A percentile compares a stretch with the other conserved stretches of the same genome.
Conservation (phyloP, 805 yeast species). For the Candida broadrunensis region DNA sequence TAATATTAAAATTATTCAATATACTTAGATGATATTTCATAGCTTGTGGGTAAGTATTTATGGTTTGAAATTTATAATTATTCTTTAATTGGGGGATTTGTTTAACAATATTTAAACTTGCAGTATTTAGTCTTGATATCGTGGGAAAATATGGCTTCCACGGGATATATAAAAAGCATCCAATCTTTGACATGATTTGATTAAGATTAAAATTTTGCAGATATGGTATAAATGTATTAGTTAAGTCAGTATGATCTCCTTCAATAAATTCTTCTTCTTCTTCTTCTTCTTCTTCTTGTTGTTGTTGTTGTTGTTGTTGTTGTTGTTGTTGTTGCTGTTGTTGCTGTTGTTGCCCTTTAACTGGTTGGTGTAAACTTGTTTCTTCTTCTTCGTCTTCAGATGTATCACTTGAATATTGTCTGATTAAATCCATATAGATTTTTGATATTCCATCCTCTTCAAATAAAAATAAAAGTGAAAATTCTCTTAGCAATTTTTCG, state of each 20-base stretch:
- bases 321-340: constrained; percentile 1
- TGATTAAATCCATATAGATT: constrained; percentile 5
- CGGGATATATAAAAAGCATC: constrained; percentile 2
- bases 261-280: not conserved
- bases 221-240: constrained; percentile 1
- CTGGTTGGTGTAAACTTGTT: not conserved
- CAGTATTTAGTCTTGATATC: constrained; percentile 1
- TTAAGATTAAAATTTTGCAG: constrained; percentile 1
- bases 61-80: not conserved
- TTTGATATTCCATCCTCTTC: no score
- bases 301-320: not conserved
- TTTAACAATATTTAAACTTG: not conserved
- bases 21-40: not conserved
- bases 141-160: constrained; percentile 3
- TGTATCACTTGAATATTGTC: constrained; percentile 9
- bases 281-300: constrained; percentile 2
- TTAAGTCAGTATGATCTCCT: not conserved
- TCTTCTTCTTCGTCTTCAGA: constrained; percentile 5
- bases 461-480: no score
- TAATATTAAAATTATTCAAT: not conserved
- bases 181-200: constrained; percentile 1
- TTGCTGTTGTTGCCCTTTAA: not conserved
- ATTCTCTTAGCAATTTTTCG: no score
- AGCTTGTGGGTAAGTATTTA: not conserved
- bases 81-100: not conserved